Conservation (phyloP, 768 basidiomycete genomes). For the Psilocybe cyanescens region DNA sequence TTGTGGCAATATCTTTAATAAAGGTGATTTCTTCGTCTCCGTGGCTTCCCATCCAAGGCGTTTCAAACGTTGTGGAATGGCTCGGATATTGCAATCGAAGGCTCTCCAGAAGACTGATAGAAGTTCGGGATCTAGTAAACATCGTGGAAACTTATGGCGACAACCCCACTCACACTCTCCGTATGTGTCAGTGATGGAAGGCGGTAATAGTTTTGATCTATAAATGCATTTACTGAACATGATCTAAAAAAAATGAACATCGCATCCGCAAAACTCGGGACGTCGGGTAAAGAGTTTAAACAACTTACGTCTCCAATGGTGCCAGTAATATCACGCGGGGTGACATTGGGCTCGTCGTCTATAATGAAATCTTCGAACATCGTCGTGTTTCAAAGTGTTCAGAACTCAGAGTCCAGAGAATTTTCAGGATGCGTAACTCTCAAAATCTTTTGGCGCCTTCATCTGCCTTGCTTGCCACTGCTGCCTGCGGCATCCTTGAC, state of each 20-base stretch:
- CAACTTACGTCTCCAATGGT: constrained; percentile 40
- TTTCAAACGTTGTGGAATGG: constrained; percentile 36
- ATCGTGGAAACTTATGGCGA: neutral
- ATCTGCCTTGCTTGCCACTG: constrained; percentile 42
- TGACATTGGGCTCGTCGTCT: constrained; percentile 23
- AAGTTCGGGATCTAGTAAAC: neutral
- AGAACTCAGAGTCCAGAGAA: neutral
- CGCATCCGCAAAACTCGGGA: neutral
- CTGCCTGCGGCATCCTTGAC: constrained; percentile 46
- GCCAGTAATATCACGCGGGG: constrained; percentile 27
- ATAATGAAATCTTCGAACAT: constrained; percentile 34
- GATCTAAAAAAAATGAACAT: constrained; percentile 23
- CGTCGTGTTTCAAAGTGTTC: neutral
- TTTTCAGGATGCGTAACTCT: constrained; percentile 22
- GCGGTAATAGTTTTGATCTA: constrained; percentile 29
- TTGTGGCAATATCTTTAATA: constrained; percentile 24
- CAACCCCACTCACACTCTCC: constrained; percentile 38
- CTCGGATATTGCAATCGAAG: constrained; percentile 40
- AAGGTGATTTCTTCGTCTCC: constrained; percentile 20
- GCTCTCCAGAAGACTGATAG: constrained; percentile 42
- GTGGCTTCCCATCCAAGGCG: constrained; percentile 43
- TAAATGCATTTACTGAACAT: constrained; percentile 36
- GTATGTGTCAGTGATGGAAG: constrained; percentile 23
- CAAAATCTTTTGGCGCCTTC: constrained; percentile 45
- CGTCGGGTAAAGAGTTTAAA: neutral